Evolutionary conservation across 495 filamentous ascomycete genomes (phyloP).

Genomic region (Letharia columbiana): DNA sequence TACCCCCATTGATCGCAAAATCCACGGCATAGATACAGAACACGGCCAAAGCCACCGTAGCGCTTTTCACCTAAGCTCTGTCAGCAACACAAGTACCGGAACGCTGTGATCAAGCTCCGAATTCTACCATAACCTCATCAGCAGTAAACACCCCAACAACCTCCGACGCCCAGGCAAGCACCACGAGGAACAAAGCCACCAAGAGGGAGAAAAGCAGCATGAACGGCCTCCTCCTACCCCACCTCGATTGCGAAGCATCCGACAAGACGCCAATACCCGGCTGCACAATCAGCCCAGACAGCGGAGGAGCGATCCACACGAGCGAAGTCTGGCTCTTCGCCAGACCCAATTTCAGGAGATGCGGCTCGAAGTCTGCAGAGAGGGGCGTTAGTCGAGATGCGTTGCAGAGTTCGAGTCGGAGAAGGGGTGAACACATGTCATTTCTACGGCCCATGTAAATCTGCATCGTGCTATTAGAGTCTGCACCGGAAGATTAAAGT

Average conservation of each 20-base stretch:
- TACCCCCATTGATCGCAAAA: conserved; percentile 88
- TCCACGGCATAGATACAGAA: conserved; percentile 82
- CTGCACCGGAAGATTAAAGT: not conserved
- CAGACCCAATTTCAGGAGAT: conserved; percentile 85
- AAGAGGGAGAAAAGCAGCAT: conserved; percentile 71
- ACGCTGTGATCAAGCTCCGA: not conserved
- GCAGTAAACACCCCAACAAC: conserved; percentile 59
- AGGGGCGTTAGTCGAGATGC: too few species aligned
- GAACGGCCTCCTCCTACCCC: conserved; percentile 68
- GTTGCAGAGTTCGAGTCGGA: not conserved
- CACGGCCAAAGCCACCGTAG: conserved; percentile 70
- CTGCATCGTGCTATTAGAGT: conserved; percentile 30
- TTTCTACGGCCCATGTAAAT: conserved; percentile 88
- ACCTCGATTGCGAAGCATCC: conserved; percentile 72
- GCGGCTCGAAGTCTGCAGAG: conserved; percentile 75
- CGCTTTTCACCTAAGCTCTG: conserved; percentile 17
- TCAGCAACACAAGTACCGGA: not conserved
- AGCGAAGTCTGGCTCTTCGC: conserved; percentile 86
- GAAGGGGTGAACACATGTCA: conserved; percentile 54
- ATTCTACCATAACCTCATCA: conserved; percentile 47
- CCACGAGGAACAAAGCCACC: conserved; percentile 62
- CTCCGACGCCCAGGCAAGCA: conserved; percentile 79
- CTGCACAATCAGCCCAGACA: conserved; percentile 85
- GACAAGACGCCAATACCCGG: conserved; percentile 85
- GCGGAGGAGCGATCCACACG: conserved; percentile 89